Base-by-base conservation (phyloP, 2,329 filamentous ascomycete species). In the Exophiala sideris region DNA sequence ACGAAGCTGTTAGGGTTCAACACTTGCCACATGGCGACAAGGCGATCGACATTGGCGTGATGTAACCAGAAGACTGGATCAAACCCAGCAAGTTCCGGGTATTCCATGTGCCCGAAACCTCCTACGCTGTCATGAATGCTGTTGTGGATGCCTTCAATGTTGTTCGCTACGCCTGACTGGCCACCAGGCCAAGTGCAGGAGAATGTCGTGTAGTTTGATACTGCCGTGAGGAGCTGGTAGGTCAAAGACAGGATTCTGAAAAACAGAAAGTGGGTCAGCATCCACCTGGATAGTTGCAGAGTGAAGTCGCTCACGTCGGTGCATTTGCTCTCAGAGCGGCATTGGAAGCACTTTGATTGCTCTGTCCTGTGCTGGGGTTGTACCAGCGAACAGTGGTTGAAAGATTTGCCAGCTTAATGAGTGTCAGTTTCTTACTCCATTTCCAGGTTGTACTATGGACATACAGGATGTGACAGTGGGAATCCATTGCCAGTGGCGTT, bases 31-130 rank as follows among this genome's bases (percentile, higher is more conserved):
- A 95, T 79, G 32, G 88, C 82, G 58, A 90, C 82, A 24, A 88
- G 70, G 2, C 89, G 82, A 65, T 95, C 89, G 6, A 90, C 80
- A 69, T 88, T 91, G 58, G 69, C 64, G 64, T 92, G 89, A 64
- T 92, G 88, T 7, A 92, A 71, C 71, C 86, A 88, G 70, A 92
- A 91, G 10, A 89, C 73, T 0, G 89, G 89, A 65, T 95, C 89
- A 66, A 89, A 95, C 0, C 86, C 81, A 1, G 88, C 87, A 62
- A 87, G 86, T 14, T 84, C 82, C 32, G 85, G 82, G 68, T 82
- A 87, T 39, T 79, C 82, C 81, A 88, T 87, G 63, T 89, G 86
- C 1, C 87, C 77, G 54, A 71, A 68, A 49, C 79, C 72, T 32
- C 80, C 87, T 3, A 79, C 75, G 45, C 79, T 75, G 32, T 78